These are phyloP conservation scores for Pleoardoris graminearum DNA, from an alignment of 2,329 filamentous ascomycete genomes.

Conservation along the genomic window DNA sequence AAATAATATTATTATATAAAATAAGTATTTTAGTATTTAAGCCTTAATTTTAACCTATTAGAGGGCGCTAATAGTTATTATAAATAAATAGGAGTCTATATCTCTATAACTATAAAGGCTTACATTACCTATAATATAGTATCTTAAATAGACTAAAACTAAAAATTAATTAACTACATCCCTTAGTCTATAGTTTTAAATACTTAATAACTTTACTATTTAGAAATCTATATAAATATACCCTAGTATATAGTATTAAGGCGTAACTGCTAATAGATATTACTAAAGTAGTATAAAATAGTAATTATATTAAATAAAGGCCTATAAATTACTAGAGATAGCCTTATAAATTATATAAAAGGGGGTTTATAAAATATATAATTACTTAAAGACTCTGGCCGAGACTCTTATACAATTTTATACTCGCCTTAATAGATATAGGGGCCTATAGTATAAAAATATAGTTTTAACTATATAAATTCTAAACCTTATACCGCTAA, in stretches of 20 bases:
- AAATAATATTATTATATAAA: too few relatives aligned
- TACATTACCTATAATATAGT: slow-evolving; percentile 11
- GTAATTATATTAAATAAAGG: slow-evolving; percentile 8
- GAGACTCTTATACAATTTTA: slow-evolving; percentile 7
- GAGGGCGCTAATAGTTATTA: slow-evolving; percentile 10
- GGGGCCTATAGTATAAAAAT: slow-evolving; percentile 8
- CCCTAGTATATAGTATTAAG: slow-evolving; percentile 11
- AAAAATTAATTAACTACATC: slow-evolving; percentile 13
- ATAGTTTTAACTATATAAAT: slow-evolving; percentile 4
- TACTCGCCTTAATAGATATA: slow-evolving; percentile 7
- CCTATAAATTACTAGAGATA: slow-evolving; percentile 9
- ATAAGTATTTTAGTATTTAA: too few relatives aligned
- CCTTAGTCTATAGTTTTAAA: slow-evolving; percentile 8
- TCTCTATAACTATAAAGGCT: slow-evolving; percentile 11
- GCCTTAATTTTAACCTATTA: slow-evolving; percentile 10
- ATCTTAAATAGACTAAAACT: slow-evolving; percentile 12
- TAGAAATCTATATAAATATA: slow-evolving; percentile 13
- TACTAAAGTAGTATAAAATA: slow-evolving; percentile 8
- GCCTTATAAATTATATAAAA: slow-evolving; percentile 9
- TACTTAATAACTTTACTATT: slow-evolving; percentile 7
- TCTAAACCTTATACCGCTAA: slow-evolving; percentile 4
- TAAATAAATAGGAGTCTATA: slow-evolving; percentile 9
- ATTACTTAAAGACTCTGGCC: not conserved
- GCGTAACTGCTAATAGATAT: slow-evolving; percentile 13
- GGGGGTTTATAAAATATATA: slow-evolving; percentile 11